Evolutionary conservation across 805 yeast genomes (phyloP).

Genomic region (Candida maesae): DNA sequence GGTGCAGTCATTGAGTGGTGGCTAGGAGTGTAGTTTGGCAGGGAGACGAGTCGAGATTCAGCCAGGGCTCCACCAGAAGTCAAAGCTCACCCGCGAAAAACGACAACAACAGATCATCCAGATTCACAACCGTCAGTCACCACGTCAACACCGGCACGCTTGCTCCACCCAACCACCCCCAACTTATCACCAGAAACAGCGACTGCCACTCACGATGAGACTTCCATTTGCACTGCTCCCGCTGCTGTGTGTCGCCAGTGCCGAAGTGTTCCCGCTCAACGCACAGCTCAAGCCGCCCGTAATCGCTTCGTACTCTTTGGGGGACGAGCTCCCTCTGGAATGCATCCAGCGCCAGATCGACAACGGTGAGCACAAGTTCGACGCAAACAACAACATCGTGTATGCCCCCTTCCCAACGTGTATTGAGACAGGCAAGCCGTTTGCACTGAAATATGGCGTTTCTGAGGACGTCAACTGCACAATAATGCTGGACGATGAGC

Average conservation of each 20-base stretch:
- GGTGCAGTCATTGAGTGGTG: background rate
- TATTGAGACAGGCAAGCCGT: conserved; percentile 58
- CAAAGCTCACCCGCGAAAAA: no score
- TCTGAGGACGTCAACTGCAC: conserved; percentile 56
- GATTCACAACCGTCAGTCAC: no score
- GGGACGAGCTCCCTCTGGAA: conserved; percentile 45
- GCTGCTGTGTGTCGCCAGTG: conserved; percentile 3
- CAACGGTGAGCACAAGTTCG: conserved; percentile 72
- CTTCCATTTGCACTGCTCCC: background rate
- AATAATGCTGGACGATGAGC: conserved; percentile 55
- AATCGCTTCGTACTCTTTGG: conserved; percentile 27
- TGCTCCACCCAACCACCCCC: no score
- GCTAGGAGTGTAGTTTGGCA: no score
- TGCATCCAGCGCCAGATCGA: conserved; percentile 70
- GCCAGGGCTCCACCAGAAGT: no score
- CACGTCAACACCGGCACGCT: no score
- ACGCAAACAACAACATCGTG: conserved; percentile 50
- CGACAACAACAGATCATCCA: no score
- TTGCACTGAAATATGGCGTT: conserved; percentile 49
- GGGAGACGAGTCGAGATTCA: no score
- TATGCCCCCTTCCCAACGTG: conserved; percentile 60
- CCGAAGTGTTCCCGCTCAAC: conserved; percentile 18
- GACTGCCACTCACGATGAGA: conserved; percentile 1
- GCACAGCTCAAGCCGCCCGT: conserved; percentile 15
- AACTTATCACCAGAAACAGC: no score